phyloP scores from a whole-genome alignment of 2,329 filamentous ascomycete species.

The Penicillium occitanis region DNA sequence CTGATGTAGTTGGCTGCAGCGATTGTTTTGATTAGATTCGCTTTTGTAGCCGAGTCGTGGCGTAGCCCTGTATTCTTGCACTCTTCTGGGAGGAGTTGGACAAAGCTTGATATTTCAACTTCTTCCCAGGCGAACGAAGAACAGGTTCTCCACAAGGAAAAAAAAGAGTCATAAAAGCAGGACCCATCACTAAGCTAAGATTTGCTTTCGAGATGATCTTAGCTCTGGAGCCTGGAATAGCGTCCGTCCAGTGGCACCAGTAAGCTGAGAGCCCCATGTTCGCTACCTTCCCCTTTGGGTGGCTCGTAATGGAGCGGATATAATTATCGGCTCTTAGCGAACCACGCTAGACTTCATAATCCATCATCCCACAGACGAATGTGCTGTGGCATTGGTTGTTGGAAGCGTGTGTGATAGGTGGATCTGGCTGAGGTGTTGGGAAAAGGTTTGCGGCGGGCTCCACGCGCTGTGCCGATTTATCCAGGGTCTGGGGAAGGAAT shows the following conservation, averaged over 20 bases:
- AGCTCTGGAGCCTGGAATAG: background rate
- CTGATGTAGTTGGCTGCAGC: background rate
- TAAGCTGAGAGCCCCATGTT: background rate
- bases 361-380: background rate
- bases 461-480: conserved; percentile 29
- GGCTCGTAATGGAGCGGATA: background rate
- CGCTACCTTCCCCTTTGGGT: background rate
- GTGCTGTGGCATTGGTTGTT: background rate
- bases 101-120: background rate
- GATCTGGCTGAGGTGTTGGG: background rate
- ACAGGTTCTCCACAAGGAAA: background rate
- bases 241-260: background rate
- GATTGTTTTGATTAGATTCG: background rate
- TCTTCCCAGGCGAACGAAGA: background rate
- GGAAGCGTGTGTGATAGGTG: background rate
- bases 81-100: background rate
- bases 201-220: background rate
- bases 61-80: background rate
- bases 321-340: background rate
- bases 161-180: background rate
- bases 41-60: background rate
- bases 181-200: background rate
- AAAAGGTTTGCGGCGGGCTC: background rate
- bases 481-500: conserved; percentile 22
- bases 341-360: background rate